A percentile compares a stretch with the other conserved stretches of the same genome.
phyloP scores from a whole-genome alignment of 805 yeast species.

The Brettanomyces bruxellensis region DNA sequence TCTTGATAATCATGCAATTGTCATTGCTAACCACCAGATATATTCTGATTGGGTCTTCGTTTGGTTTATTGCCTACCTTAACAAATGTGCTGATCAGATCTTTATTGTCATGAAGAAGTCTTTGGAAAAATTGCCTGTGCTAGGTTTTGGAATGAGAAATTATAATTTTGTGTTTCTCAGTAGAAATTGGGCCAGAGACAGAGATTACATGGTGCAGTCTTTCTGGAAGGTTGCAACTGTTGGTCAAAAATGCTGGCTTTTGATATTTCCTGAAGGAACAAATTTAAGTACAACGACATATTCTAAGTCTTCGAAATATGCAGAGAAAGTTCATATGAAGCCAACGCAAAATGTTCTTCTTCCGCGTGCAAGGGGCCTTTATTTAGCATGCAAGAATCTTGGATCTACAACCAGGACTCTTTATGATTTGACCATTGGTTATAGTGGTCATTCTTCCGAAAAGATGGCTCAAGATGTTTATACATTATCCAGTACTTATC shows the following conservation, averaged over 20 bases:
- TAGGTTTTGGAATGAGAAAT: slow-evolving; percentile 81
- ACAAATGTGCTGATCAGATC: slow-evolving; percentile 53
- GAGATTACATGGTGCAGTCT: slow-evolving; percentile 43
- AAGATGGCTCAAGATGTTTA: slow-evolving; percentile 74
- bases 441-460: slow-evolving; percentile 53
- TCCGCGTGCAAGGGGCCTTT: slow-evolving; percentile 81
- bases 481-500: slow-evolving; percentile 52
- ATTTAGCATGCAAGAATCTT: slow-evolving; percentile 52
- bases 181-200: slow-evolving; percentile 81
- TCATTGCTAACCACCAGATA: slow-evolving; percentile 87
- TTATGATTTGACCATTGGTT: slow-evolving; percentile 80
- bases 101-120: slow-evolving; percentile 75
- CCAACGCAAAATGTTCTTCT: slow-evolving; percentile 44
- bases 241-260: slow-evolving; percentile 42
- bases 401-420: slow-evolving; percentile 44
- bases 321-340: slow-evolving; percentile 39
- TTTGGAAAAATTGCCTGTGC: slow-evolving; percentile 55
- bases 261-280: slow-evolving; percentile 93
- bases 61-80: slow-evolving; percentile 78
- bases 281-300: slow-evolving; percentile 64
- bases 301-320: slow-evolving; percentile 46
- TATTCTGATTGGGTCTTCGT: slow-evolving; percentile 89
- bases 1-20: slow-evolving; percentile 28
- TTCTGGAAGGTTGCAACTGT: slow-evolving; percentile 38
- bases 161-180: slow-evolving; percentile 72